Conservation (phyloP, 2,329 filamentous ascomycete species). For the Dactylellina parvicollis region DNA sequence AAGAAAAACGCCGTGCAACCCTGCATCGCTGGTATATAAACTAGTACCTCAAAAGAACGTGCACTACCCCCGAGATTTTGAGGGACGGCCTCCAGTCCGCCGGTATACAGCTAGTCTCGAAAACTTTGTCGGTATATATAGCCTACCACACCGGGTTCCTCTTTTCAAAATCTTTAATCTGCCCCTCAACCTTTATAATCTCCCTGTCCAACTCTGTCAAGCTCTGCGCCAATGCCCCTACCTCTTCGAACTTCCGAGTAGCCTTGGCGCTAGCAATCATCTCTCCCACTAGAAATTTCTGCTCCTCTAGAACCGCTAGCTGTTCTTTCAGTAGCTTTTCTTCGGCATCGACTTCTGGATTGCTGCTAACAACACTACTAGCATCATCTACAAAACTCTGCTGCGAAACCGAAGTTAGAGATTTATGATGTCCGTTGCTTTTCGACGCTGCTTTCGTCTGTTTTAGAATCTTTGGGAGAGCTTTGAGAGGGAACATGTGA, state of each 20-base stretch:
- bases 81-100: no score
- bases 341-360: conserved; percentile 77
- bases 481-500: conserved; percentile 88
- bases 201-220: conserved; percentile 82
- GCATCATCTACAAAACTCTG: conserved; percentile 38
- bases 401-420: conserved; percentile 30
- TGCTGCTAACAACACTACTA: conserved; percentile 67
- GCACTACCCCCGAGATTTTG: not conserved
- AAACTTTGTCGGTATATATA: no score
- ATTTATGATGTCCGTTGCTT: conserved; percentile 33
- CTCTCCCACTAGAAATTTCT: conserved; percentile 85
- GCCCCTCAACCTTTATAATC: conserved; percentile 74
- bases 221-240: conserved; percentile 80
- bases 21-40: conserved; percentile 10
- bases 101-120: no score
- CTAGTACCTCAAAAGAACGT: not conserved
- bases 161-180: conserved; percentile 72
- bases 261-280: conserved; percentile 83
- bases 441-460: conserved; percentile 38
- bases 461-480: conserved; percentile 74
- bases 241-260: conserved; percentile 84
- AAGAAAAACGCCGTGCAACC: not conserved
- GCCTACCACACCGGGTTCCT: conserved; percentile 34
- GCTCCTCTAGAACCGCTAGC: conserved; percentile 86
- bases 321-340: conserved; percentile 83